Conservation (phyloP, 2,329 filamentous ascomycete genomes). For the Biscogniauxia marginata region DNA sequence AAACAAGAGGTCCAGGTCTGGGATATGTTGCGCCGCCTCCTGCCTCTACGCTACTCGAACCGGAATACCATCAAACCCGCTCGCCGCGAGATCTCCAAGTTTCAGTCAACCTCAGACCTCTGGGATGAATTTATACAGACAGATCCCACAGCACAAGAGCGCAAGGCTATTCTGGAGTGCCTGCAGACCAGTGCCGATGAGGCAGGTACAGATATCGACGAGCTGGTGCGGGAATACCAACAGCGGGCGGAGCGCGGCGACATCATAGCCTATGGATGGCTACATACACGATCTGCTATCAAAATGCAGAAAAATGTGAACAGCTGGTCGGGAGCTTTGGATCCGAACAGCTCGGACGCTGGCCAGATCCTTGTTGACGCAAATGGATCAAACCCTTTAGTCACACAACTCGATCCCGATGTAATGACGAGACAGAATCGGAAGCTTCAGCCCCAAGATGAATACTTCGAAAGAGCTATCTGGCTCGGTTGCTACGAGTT, state of each 20-base stretch:
- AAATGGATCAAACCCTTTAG: conserved; percentile 61
- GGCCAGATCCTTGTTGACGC: conserved; percentile 56
- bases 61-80: conserved; percentile 36
- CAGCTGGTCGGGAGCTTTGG: conserved; percentile 62
- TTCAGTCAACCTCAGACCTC: conserved; percentile 30
- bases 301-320: conserved; percentile 85
- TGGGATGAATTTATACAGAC: conserved; percentile 74
- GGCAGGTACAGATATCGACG: conserved; percentile 68
- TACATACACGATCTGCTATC: conserved; percentile 85
- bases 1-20: conserved; percentile 87
- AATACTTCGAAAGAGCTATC: conserved; percentile 84
- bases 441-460: conserved; percentile 76
- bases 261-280: conserved; percentile 83
- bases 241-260: conserved; percentile 75
- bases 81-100: conserved; percentile 31
- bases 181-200: conserved; percentile 71
- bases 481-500: conserved; percentile 96
- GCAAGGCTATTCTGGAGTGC: conserved; percentile 80
- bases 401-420: conserved; percentile 91
- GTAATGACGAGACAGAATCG: conserved; percentile 77
- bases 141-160: conserved; percentile 73
- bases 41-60: conserved; percentile 64
- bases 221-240: conserved; percentile 73
- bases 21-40: conserved; percentile 75
- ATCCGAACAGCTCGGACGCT: conserved; percentile 58